Evolutionary conservation across 345 rosid species (phyloP), one percentile per base, ranked within the genome.

Genomic region (Melaleuca quinquenervia): DNA sequence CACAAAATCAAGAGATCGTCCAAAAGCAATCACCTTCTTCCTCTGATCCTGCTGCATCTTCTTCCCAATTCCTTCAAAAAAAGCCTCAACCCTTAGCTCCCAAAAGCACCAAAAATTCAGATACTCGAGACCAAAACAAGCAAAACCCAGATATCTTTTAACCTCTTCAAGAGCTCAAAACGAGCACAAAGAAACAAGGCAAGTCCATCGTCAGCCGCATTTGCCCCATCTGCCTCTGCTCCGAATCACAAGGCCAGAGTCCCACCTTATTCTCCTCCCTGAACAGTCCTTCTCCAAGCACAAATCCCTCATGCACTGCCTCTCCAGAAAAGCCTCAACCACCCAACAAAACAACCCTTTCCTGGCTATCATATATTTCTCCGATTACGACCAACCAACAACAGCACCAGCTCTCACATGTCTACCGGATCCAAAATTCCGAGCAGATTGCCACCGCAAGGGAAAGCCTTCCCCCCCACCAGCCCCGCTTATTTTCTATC

Each of bases 31-130:
- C 86, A 96, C 98, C 99, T 96, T 96, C 87, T 95, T 95, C 82
- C 96, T 93, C 80, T 92, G 93, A 89, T 94, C 98, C 90, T 90
- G 94, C 93, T 95, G 99, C 96, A 93, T 93, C 87, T 26, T 88
- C 84, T 88, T 52, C 53, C 60, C 82, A 32, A 45, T 54, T 51
- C 48, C 70, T 45, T 14, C 29, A 22, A 41, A 8, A 49, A n/a
- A 15, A 54, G 32, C 41, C 49, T 56, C 52, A 26, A 27, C 48
- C 44, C 44, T 62, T 24, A 87, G 49, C 50, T 41, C 83, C 55
- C 51, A 83, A 70, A 50, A 22, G 36, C 56, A 82, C 82, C 48
- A 41, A 48, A 54, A 52, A 48, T 82, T 75, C 45, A 26, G 29
- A 75, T 52, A 44, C 41, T 21, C 32, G 78, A 82, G 64, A 51